These are phyloP conservation scores for Elsinoe necatrix DNA, from an alignment of 2,329 filamentous ascomycete species.

Conservation along the genomic window DNA sequence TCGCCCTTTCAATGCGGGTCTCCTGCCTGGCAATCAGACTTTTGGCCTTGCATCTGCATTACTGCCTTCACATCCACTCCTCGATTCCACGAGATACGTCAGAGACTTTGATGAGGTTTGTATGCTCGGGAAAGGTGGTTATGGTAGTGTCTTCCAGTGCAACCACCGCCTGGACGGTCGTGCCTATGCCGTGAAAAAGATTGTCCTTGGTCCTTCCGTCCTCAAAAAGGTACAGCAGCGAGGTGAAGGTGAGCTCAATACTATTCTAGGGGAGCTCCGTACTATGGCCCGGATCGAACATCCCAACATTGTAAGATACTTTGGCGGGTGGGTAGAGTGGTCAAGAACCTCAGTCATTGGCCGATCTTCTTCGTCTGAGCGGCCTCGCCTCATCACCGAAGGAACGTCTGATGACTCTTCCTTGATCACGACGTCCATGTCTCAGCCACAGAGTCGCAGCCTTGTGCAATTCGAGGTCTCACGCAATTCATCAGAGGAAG, in stretches of 20 bases:
- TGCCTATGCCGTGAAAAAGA: conserved; percentile 59
- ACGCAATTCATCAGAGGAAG: background rate
- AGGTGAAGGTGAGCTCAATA: conserved; percentile 47
- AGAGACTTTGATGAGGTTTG: conserved; percentile 47
- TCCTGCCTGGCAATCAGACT: background rate
- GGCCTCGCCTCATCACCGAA: conserved; percentile 7
- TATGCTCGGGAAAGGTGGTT: conserved; percentile 56
- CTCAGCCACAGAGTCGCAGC: background rate
- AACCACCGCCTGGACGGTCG: conserved; percentile 53
- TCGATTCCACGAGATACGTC: conserved; percentile 37
- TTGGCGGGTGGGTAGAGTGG: conserved; percentile 55
- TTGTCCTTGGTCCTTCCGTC: conserved; percentile 47
- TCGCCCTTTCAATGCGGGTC: background rate
- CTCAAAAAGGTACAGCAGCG: conserved; percentile 45
- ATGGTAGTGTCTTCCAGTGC: conserved; percentile 55
- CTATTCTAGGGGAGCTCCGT: conserved; percentile 51
- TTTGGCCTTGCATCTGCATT: conserved; percentile 1
- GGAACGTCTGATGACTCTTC: background rate
- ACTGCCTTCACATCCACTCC: conserved; percentile 19
- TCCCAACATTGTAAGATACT: conserved; percentile 58
- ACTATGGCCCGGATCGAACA: conserved; percentile 56
- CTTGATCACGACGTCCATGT: background rate
- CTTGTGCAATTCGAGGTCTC: background rate
- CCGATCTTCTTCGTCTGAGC: conserved; percentile 3
- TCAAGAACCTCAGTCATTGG: conserved; percentile 15